phyloP scores from a whole-genome alignment of 2,329 filamentous ascomycete species.

The Bisporella sp. region DNA sequence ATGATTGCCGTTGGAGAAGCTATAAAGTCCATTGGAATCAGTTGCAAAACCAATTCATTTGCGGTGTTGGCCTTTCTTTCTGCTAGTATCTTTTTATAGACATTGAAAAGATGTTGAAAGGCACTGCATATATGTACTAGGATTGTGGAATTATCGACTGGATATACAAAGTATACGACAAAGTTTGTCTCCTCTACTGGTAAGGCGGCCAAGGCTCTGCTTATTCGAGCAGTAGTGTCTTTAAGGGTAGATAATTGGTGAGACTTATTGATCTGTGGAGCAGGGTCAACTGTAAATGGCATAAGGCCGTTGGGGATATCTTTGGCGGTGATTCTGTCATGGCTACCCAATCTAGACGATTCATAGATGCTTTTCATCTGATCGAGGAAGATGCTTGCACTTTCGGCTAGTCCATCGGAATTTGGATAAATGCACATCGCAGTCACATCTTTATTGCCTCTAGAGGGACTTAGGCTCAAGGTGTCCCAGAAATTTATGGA shows the following conservation, averaged over 20 bases:
- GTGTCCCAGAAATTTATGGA: slow-evolving; percentile 78
- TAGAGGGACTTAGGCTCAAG: slow-evolving; percentile 64
- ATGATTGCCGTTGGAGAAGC: slow-evolving; percentile 56
- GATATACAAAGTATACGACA: slow-evolving; percentile 72
- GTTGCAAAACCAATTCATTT: slow-evolving; percentile 70
- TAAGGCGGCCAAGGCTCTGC: slow-evolving; percentile 24
- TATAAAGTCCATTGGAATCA: slow-evolving; percentile 63
- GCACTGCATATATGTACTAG: slow-evolving; percentile 65
- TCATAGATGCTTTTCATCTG: slow-evolving; percentile 68
- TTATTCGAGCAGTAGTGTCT: slow-evolving; percentile 21
- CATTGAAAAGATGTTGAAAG: slow-evolving; percentile 66
- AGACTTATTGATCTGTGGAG: slow-evolving; percentile 31
- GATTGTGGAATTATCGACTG: slow-evolving; percentile 52
- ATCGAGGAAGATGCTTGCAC: slow-evolving; percentile 57
- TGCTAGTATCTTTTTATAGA: slow-evolving; percentile 45
- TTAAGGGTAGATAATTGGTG: slow-evolving; percentile 20
- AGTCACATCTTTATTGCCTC: slow-evolving; percentile 63
- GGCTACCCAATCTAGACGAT: slow-evolving; percentile 62
- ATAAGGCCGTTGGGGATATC: slow-evolving; percentile 28
- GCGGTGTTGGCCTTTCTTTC: slow-evolving; percentile 40
- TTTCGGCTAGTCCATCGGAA: slow-evolving; percentile 54
- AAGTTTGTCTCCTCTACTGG: slow-evolving; percentile 45
- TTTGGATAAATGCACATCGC: slow-evolving; percentile 66
- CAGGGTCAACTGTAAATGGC: slow-evolving; percentile 20
- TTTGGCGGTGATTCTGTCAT: slow-evolving; percentile 37